These are phyloP conservation scores for Exophiala calicioides DNA, from an alignment of 2,329 filamentous ascomycete genomes.

Conservation along the genomic window DNA sequence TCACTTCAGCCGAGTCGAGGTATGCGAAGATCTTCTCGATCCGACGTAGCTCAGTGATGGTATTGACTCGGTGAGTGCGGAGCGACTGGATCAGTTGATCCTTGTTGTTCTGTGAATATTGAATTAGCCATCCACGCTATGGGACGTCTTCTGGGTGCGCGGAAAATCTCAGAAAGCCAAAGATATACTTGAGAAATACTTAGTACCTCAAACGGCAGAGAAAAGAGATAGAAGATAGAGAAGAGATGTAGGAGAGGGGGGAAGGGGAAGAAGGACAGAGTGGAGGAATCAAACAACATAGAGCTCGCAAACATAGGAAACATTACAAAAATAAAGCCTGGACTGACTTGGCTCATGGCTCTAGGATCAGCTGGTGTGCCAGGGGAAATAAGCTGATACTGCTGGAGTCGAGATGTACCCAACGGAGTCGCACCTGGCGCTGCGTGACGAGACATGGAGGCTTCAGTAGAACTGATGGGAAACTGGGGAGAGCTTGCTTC, in stretches of 20 bases:
- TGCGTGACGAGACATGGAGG: slow-evolving; percentile 21
- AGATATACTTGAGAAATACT: slow-evolving; percentile 14
- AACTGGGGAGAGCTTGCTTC: slow-evolving; percentile 3
- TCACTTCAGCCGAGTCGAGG: slow-evolving; percentile 60
- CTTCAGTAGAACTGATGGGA: slow-evolving; percentile 7
- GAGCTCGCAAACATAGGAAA: slow-evolving; percentile 29
- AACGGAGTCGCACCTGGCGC: slow-evolving; percentile 13
- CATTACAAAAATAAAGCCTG: slow-evolving; percentile 33
- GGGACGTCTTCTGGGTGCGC: slow-evolving; percentile 11
- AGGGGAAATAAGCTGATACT: slow-evolving; percentile 31
- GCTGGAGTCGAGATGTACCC: slow-evolving; percentile 15
- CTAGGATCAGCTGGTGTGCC: slow-evolving; percentile 30
- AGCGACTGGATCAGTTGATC: slow-evolving; percentile 64
- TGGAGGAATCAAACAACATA: slow-evolving; percentile 11
- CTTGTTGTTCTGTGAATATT: slow-evolving; percentile 45
- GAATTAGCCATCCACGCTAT: slow-evolving; percentile 8
- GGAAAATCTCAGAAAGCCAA: slow-evolving; percentile 14
- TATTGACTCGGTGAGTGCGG: slow-evolving; percentile 69
- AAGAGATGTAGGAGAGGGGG: slow-evolving; percentile 5
- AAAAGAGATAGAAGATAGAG: slow-evolving; percentile 7
- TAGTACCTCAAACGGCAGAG: slow-evolving; percentile 1
- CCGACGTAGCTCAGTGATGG: slow-evolving; percentile 69
- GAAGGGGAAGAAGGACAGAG: slow-evolving; percentile 19
- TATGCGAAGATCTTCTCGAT: slow-evolving; percentile 67
- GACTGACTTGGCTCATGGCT: slow-evolving; percentile 33